A percentile compares a stretch with the other conserved stretches of the same genome.
phyloP scores from a whole-genome alignment of 139 green algal species.

The Coelastrella sp. region DNA sequence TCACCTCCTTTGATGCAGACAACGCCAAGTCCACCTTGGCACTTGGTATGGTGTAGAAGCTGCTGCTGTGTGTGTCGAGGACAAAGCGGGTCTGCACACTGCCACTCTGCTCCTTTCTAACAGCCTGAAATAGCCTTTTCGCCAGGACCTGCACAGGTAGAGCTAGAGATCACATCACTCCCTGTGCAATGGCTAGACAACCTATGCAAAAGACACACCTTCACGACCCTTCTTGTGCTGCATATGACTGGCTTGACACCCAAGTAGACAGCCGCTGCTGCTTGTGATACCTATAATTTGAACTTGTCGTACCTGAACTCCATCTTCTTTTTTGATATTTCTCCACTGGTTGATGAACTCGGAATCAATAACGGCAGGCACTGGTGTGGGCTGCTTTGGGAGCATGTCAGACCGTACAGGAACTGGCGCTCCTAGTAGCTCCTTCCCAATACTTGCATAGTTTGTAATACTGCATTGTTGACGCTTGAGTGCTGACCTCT shows the following conservation, averaged over 20 bases:
- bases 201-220: not conserved
- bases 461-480: not conserved
- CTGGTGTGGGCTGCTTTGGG: not conserved
- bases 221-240: not conserved
- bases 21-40: not conserved
- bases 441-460: not conserved
- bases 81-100: not conserved
- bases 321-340: not conserved
- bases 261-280: not conserved
- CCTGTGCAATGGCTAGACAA: not conserved
- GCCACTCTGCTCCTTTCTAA: not conserved
- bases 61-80: not conserved
- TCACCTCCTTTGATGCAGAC: conserved; percentile 9
- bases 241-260: not conserved
- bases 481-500: not conserved
- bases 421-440: not conserved
- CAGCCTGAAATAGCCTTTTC: not conserved
- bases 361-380: not conserved
- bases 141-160: not conserved
- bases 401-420: not conserved
- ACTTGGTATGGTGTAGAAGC: not conserved
- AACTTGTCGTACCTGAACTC: not conserved
- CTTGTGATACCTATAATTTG: not conserved
- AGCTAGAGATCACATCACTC: not conserved
- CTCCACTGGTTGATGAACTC: not conserved